These are phyloP conservation scores for Arabidopsis hybrid DNA, from an alignment of 441 rosid genomes.

Conservation along the genomic window DNA sequence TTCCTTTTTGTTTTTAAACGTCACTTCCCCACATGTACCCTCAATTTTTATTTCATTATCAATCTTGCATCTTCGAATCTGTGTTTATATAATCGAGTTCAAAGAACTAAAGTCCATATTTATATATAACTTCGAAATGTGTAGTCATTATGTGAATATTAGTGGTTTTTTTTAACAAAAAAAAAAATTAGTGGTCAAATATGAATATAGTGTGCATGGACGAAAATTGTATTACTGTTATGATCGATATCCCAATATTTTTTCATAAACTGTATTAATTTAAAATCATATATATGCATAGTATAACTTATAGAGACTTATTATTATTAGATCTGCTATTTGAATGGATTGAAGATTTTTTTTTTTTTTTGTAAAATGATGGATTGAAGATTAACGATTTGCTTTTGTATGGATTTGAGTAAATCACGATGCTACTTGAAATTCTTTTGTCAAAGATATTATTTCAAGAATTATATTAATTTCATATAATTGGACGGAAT, in stretches of 20 bases:
- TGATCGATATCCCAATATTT: not conserved
- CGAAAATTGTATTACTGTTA: not conserved
- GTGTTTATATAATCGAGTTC: not conserved
- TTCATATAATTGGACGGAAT: conserved; percentile 31
- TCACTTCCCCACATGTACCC: conserved; percentile 44
- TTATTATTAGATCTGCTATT: not conserved
- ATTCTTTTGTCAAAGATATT: not conserved
- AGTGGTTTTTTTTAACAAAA: too few relatives aligned
- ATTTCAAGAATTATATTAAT: conserved; percentile 14
- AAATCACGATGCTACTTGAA: conserved; percentile 22
- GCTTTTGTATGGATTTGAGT: conserved; percentile 11
- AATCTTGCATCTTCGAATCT: conserved; percentile 31
- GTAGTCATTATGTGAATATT: conserved; percentile 13
- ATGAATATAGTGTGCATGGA: conserved; percentile 5
- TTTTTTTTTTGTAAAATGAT: too few relatives aligned
- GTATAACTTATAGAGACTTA: not conserved
- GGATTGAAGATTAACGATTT: not conserved
- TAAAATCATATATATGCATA: not conserved
- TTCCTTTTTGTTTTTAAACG: conserved; percentile 38
- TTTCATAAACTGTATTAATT: not conserved
- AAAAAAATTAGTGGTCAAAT: not conserved
- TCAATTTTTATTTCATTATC: conserved; percentile 37
- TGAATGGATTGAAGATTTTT: too few relatives aligned
- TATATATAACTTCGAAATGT: not conserved
- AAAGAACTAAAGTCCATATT: not conserved